Base-by-base conservation (phyloP, 371 early-diverging fungal genomes). In the Mucor irregularis region DNA sequence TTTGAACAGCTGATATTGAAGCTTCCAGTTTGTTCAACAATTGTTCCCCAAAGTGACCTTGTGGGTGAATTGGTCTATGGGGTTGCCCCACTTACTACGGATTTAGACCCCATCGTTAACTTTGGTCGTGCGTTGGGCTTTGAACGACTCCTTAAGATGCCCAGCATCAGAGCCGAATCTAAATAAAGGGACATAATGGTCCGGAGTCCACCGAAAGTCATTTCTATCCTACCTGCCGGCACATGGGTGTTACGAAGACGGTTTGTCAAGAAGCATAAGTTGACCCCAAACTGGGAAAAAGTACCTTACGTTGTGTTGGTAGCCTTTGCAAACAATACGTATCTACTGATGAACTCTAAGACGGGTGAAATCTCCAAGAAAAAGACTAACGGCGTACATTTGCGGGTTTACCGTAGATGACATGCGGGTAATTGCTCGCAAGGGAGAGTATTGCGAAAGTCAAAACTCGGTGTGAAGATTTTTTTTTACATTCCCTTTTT, bases 1-100 rank as follows among this genome's bases (percentile, higher is more conserved):
- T n/a, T n/a, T n/a, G n/a, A n/a, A n/a, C n/a, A n/a, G n/a, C n/a
- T n/a, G n/a, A n/a, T n/a, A n/a, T n/a, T n/a, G n/a, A n/a, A n/a
- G n/a, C n/a, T n/a, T n/a, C n/a, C n/a, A n/a, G n/a, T n/a, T n/a
- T n/a, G n/a, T n/a, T n/a, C n/a, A n/a, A n/a, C n/a, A n/a, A n/a
- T n/a, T n/a, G n/a, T n/a, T n/a, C n/a, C n/a, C n/a, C n/a, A n/a
- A n/a, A n/a, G n/a, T n/a, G n/a, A n/a, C n/a, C n/a, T n/a, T n/a
- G n/a, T n/a, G n/a, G n/a, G n/a, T 47, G 47, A 55, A 21, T 28
- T 19, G 2, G 1, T 55, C 0, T 46, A 33, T 19, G 54, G 54
- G 0, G 13, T 54, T 17, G 13, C 44, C 4, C 46, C 54, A 14
- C 16, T 21, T 3, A 9, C 25, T 22, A 13, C 30, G 0, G 17